phyloP scores from a whole-genome alignment of 2,329 filamentous ascomycete genomes.

The Coniosporium tulheliwenetii region DNA sequence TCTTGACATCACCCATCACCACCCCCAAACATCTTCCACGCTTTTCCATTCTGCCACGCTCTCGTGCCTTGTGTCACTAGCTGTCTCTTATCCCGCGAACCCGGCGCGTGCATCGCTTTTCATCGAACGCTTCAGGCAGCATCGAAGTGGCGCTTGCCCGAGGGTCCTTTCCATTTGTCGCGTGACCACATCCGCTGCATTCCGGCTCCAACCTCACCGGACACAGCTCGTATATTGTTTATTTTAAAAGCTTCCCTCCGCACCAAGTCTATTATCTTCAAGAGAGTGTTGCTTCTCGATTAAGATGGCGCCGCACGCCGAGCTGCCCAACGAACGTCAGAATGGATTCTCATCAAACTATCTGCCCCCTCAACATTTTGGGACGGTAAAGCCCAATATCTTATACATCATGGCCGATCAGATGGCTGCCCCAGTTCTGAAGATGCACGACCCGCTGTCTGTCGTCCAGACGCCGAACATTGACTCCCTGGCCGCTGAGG shows the following conservation, averaged over 20 bases:
- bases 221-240: background rate
- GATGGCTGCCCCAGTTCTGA: conserved; percentile 75
- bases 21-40: background rate
- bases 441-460: conserved; percentile 79
- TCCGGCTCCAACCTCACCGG: background rate
- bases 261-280: background rate
- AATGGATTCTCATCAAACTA: conserved; percentile 22
- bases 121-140: too few relatives aligned
- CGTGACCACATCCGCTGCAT: background rate
- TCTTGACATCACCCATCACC: background rate
- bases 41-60: background rate
- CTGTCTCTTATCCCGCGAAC: background rate
- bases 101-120: background rate
- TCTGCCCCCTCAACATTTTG: conserved; percentile 8
- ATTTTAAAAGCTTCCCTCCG: background rate
- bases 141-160: too few relatives aligned
- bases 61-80: background rate
- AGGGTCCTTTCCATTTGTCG: background rate
- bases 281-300: background rate
- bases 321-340: conserved; percentile 6
- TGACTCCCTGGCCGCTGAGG: conserved; percentile 62
- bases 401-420: conserved; percentile 97
- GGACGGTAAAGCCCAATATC: conserved; percentile 48
- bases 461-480: conserved; percentile 88
- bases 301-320: background rate